Evolutionary conservation across 805 yeast genomes (phyloP).

Genomic region (Candida jianshihensis): DNA sequence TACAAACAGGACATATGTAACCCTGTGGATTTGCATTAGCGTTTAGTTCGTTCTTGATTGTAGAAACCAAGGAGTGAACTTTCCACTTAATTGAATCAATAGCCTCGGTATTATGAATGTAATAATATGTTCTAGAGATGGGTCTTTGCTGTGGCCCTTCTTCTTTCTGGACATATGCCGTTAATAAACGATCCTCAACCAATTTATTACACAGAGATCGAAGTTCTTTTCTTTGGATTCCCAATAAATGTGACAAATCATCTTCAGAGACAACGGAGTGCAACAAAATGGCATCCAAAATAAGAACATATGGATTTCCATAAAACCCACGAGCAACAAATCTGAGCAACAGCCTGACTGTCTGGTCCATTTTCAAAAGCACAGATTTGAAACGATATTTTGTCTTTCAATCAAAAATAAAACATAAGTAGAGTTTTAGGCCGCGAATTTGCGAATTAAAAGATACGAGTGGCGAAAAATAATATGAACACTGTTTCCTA

Average conservation of each 20-base stretch:
- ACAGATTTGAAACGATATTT: background rate
- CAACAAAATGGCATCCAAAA: constrained; percentile 78
- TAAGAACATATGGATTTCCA: constrained; percentile 72
- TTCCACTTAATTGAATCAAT: constrained; percentile 96
- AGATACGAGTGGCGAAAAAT: too few relatives aligned
- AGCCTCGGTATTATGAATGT: constrained; percentile 85
- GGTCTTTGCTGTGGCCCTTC: constrained; percentile 59
- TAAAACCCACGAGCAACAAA: constrained; percentile 85
- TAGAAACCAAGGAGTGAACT: constrained; percentile 76
- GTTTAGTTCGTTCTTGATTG: constrained; percentile 74
- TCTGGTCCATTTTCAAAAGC: constrained; percentile 27
- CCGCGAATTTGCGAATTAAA: background rate
- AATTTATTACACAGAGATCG: constrained; percentile 75
- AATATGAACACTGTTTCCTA: too few relatives aligned
- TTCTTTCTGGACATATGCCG: constrained; percentile 65
- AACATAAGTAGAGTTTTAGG: background rate
- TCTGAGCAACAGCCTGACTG: constrained; percentile 47
- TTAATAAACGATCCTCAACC: constrained; percentile 76
- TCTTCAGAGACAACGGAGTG: constrained; percentile 92
- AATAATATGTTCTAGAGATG: constrained; percentile 74
- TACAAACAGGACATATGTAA: constrained; percentile 82
- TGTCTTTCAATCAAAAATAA: background rate
- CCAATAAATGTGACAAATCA: constrained; percentile 73
- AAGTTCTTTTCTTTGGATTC: constrained; percentile 80
- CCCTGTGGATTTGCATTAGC: constrained; percentile 90